A percentile compares a stretch with the other conserved stretches of the same genome.
These are phyloP conservation scores for Venturia pyrina DNA, from an alignment of 2,329 filamentous ascomycete species.

Conservation along the genomic window DNA sequence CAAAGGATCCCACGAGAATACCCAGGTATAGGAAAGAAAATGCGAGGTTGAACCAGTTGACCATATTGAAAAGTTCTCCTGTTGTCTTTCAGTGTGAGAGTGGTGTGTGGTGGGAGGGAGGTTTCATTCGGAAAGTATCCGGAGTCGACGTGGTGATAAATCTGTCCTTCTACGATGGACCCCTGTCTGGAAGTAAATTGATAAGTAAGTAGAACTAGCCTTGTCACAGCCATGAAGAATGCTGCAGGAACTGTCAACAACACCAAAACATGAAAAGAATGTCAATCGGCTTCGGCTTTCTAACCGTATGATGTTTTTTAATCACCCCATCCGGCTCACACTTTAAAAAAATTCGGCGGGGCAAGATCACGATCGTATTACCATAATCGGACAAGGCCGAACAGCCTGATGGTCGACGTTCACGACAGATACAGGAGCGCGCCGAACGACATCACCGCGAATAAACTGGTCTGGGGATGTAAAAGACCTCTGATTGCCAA, in stretches of 20 bases:
- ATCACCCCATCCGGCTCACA: background rate
- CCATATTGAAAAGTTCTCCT: conserved; percentile 27
- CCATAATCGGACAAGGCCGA: background rate
- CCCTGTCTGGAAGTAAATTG: background rate
- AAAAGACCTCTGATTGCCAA: too few relatives aligned
- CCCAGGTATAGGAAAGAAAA: conserved; percentile 84
- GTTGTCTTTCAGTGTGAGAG: background rate
- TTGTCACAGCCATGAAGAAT: background rate
- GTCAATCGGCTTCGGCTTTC: too few relatives aligned
- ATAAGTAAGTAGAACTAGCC: background rate
- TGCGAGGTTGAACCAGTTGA: conserved; percentile 74
- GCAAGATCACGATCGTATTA: background rate
- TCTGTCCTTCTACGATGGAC: background rate
- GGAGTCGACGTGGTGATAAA: background rate
- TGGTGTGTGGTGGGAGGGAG: background rate
- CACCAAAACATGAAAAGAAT: background rate
- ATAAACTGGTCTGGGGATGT: too few relatives aligned
- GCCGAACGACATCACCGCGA: background rate
- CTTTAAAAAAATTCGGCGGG: background rate
- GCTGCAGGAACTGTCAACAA: background rate
- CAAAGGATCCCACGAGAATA: conserved; percentile 77
- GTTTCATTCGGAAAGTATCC: background rate
- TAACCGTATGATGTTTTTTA: too few relatives aligned
- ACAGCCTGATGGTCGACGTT: background rate
- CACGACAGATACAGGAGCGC: background rate